These are phyloP conservation scores for Xylogone sp. DNA, from an alignment of 2,329 filamentous ascomycete genomes.

Conservation along the genomic window DNA sequence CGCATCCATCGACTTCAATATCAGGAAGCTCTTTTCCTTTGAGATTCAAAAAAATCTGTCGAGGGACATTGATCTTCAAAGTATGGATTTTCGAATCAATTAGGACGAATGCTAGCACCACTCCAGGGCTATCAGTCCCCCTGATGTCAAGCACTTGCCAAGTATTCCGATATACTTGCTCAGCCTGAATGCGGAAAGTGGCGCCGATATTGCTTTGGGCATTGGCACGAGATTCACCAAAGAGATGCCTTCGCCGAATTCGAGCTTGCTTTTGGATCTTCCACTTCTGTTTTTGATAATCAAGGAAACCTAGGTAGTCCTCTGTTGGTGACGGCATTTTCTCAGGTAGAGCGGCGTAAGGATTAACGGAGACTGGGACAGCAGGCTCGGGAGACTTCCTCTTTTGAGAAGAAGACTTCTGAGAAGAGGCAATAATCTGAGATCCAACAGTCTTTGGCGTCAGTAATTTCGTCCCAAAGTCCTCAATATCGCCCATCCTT, in stretches of 20 bases:
- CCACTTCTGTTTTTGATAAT: conserved; percentile 98
- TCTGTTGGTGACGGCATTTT: conserved; percentile 81
- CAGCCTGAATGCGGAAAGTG: conserved; percentile 86
- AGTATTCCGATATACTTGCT: conserved; percentile 82
- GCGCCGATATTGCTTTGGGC: conserved; percentile 62
- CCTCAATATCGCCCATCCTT: conserved; percentile 69
- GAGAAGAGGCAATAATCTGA: conserved; percentile 38
- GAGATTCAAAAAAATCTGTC: conserved; percentile 87
- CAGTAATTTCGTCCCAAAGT: conserved; percentile 67
- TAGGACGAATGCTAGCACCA: conserved; percentile 83
- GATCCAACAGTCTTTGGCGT: conserved; percentile 59
- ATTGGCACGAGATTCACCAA: conserved; percentile 75
- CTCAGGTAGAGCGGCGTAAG: conserved; percentile 76
- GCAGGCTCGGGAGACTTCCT: conserved; percentile 69
- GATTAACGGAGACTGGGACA: conserved; percentile 61
- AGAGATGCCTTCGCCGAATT: conserved; percentile 80
- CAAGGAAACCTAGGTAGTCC: conserved; percentile 82
- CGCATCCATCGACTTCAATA: conserved; percentile 79
- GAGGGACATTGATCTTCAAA: conserved; percentile 83
- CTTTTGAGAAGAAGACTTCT: conserved; percentile 54
- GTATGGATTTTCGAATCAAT: conserved; percentile 91
- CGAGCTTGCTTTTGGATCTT: conserved; percentile 93
- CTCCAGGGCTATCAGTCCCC: conserved; percentile 76
- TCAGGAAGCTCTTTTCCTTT: conserved; percentile 85
- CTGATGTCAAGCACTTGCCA: conserved; percentile 93